Evolutionary conservation across 306 rosid genomes (phyloP).

Genomic region (Trichosanthes cucumerina): DNA sequence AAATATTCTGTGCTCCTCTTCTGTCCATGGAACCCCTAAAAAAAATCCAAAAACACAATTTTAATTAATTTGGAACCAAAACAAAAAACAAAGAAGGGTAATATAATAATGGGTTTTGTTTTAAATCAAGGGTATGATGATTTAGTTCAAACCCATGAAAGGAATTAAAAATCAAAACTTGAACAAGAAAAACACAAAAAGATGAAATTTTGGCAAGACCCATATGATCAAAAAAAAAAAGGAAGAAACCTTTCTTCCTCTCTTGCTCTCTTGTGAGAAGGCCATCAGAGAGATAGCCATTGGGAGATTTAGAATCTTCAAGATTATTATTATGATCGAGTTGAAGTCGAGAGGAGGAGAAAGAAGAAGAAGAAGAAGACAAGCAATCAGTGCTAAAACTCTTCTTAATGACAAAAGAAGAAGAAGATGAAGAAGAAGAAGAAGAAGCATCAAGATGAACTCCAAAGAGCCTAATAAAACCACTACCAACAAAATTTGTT

Average conservation of each 20-base stretch:
- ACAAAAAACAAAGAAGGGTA: background rate
- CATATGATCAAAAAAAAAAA: background rate
- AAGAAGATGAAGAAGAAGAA: constrained; percentile 26
- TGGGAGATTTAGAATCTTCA: constrained; percentile 25
- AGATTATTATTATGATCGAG: constrained; percentile 10
- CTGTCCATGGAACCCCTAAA: constrained; percentile 88
- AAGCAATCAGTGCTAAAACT: constrained; percentile 73
- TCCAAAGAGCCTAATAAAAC: constrained; percentile 58
- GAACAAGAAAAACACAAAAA: background rate
- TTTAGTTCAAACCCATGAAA: background rate
- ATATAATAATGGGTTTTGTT: background rate
- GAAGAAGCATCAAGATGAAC: constrained; percentile 50
- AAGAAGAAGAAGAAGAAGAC: constrained; percentile 40
- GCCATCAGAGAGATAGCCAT: constrained; percentile 70
- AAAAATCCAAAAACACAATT: background rate
- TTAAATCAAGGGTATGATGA: background rate
- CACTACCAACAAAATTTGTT: constrained; percentile 12
- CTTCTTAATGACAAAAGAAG: constrained; percentile 40
- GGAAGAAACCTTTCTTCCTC: constrained; percentile 50
- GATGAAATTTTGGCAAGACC: background rate
- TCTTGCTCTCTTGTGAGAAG: constrained; percentile 46
- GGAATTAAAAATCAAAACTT: background rate
- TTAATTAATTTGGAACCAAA: background rate
- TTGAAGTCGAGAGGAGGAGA: constrained; percentile 31
- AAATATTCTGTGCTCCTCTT: constrained; percentile 77